phyloP scores from a whole-genome alignment of 306 rosid genomes.

The Lagenaria siceraria region DNA sequence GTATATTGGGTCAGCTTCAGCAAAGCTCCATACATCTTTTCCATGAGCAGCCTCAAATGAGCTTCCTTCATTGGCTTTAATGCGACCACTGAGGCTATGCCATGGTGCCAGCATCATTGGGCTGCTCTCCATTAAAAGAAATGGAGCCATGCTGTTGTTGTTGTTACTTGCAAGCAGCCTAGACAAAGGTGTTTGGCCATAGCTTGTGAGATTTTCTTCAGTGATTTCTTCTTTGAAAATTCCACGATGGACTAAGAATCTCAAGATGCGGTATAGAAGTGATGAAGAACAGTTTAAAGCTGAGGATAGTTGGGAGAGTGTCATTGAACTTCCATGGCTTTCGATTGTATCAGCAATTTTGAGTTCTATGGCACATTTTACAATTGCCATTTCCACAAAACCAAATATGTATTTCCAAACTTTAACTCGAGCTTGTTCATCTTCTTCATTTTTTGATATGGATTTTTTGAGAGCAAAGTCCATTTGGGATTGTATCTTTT shows the following conservation, averaged over 20 bases:
- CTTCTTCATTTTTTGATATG: constrained; percentile 8
- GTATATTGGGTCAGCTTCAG: constrained; percentile 18
- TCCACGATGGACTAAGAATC: constrained; percentile 27
- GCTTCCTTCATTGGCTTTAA: background rate
- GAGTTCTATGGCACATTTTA: constrained; percentile 61
- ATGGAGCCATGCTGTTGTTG: constrained; percentile 15
- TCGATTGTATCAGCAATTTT: constrained; percentile 52
- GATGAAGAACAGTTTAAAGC: constrained; percentile 23
- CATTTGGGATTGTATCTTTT: background rate
- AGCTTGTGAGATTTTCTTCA: background rate
- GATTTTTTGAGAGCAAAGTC: background rate
- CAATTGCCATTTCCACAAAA: constrained; percentile 36
- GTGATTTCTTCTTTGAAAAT: constrained; percentile 27
- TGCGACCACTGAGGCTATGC: constrained; percentile 18
- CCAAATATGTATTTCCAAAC: constrained; percentile 48
- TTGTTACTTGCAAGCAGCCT: constrained; percentile 4
- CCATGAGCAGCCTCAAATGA: constrained; percentile 34
- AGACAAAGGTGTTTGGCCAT: constrained; percentile 22
- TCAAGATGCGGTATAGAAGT: constrained; percentile 27
- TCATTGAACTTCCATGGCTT: constrained; percentile 34
- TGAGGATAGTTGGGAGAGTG: constrained; percentile 34
- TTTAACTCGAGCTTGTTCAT: constrained; percentile 18
- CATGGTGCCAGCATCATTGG: constrained; percentile 21
- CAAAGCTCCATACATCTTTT: constrained; percentile 36
- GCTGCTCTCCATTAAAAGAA: constrained; percentile 12